A percentile compares a stretch with the other conserved stretches of the same genome.
Conservation (phyloP, 495 filamentous ascomycete genomes). For the Pyronema domesticum region DNA sequence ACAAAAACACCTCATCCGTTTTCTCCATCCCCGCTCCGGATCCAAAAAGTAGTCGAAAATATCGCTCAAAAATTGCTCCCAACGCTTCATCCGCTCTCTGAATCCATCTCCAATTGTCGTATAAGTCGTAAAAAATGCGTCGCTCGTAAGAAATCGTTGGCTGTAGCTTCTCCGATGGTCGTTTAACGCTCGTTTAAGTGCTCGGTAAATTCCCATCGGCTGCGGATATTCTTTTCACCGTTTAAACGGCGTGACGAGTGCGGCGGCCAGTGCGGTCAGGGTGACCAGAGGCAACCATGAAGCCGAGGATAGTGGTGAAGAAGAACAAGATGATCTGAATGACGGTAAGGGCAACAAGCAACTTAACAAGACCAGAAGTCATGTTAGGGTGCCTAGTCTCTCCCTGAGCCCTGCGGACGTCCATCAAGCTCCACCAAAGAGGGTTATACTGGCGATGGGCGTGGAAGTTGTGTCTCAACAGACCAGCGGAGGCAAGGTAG, state of each 20-base stretch:
- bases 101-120: too few species aligned
- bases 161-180: too few species aligned
- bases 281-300: conserved; percentile 5
- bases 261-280: neutral
- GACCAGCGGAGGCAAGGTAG: conserved; percentile 16
- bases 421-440: conserved; percentile 3
- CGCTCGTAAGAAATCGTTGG: too few species aligned
- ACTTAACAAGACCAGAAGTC: conserved; percentile 7
- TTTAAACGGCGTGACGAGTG: neutral
- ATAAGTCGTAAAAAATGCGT: too few species aligned
- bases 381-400: neutral
- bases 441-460: neutral
- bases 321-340: conserved; percentile 12
- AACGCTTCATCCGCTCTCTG: too few species aligned
- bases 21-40: too few species aligned
- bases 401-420: neutral
- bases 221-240: too few species aligned
- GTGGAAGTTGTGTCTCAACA: conserved; percentile 21
- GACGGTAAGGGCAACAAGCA: conserved; percentile 3
- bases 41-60: too few species aligned
- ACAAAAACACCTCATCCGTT: too few species aligned
- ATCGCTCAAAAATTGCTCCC: too few species aligned
- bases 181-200: too few species aligned
- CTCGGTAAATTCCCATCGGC: too few species aligned
- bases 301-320: conserved; percentile 11